phyloP scores from a whole-genome alignment of 2,329 filamentous ascomycete species.

The Trichoderma koningiopsis region DNA sequence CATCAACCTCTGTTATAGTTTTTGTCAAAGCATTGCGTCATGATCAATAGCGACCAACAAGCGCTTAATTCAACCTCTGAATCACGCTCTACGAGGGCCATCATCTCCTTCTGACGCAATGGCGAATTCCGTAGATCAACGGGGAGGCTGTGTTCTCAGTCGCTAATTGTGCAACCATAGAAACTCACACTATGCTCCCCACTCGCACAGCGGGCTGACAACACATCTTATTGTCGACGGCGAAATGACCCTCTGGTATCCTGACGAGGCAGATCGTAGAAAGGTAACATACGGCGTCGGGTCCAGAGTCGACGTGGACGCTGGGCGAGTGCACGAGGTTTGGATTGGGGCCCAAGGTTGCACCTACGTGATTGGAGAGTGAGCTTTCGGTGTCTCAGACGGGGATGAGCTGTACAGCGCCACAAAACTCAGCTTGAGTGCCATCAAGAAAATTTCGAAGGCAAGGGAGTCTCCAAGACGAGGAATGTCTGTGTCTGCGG shows the following conservation, averaged over 20 bases:
- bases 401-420: not conserved
- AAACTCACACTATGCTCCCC: conserved; percentile 68
- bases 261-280: conserved; percentile 55
- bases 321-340: conserved; percentile 66
- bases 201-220: conserved; percentile 64
- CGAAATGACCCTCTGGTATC: conserved; percentile 67
- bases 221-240: conserved; percentile 70
- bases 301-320: conserved; percentile 66
- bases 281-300: conserved; percentile 64
- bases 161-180: conserved; percentile 42
- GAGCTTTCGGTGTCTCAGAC: not conserved
- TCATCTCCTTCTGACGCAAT: not conserved
- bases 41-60: not conserved
- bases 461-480: not conserved
- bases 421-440: conserved; percentile 6
- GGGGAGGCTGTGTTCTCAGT: conserved; percentile 11
- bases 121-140: not conserved
- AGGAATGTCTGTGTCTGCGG: not conserved
- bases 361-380: conserved; percentile 66
- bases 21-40: not conserved
- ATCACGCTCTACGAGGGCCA: not conserved
- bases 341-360: conserved; percentile 68
- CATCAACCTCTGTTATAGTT: not conserved
- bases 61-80: not conserved
- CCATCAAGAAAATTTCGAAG: not conserved